phyloP scores from a whole-genome alignment of 495 filamentous ascomycete genomes.

The Choiromyces venosus region DNA sequence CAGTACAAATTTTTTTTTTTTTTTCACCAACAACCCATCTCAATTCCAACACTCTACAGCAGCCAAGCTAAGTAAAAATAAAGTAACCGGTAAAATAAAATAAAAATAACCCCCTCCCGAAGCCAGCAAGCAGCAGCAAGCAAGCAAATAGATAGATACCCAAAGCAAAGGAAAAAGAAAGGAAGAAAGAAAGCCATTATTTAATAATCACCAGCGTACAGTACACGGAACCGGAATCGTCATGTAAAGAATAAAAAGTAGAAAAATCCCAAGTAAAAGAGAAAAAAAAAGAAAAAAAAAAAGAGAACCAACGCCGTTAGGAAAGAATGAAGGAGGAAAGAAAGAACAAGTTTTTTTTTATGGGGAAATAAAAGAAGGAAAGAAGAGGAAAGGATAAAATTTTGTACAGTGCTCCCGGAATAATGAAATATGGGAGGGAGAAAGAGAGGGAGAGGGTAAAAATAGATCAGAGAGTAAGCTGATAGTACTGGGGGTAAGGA shows the following conservation, averaged over 20 bases:
- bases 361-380: background rate
- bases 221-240: background rate
- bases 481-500: background rate
- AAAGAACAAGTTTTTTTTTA: no score
- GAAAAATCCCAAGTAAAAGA: background rate
- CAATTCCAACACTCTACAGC: no score
- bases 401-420: background rate
- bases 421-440: background rate
- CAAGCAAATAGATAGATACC: background rate
- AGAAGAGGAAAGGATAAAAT: background rate
- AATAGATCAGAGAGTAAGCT: background rate
- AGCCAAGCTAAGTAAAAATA: no score
- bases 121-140: background rate
- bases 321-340: background rate
- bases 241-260: background rate
- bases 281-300: background rate
- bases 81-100: no score
- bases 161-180: background rate
- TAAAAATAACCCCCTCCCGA: background rate
- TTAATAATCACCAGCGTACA: background rate
- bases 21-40: background rate
- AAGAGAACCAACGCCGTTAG: background rate
- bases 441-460: background rate
- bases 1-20: background rate
- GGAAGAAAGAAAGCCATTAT: background rate